phyloP scores from a whole-genome alignment of 73 alveolate genomes.

The Diophrys sp. region DNA sequence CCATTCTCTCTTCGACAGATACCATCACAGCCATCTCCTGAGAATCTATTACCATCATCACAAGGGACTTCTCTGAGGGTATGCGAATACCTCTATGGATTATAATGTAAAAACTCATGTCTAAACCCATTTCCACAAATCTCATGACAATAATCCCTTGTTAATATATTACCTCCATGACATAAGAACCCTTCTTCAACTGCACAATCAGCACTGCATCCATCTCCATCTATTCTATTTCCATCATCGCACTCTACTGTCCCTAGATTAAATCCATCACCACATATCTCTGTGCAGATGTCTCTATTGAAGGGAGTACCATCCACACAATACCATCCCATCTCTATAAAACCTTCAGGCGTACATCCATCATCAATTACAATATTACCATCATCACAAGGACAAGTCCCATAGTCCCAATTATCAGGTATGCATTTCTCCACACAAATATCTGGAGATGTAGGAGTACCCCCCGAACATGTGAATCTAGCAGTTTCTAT shows the following conservation, averaged over 20 bases:
- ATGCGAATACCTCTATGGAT: constrained; percentile 14
- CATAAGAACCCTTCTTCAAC: constrained; percentile 36
- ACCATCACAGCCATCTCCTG: constrained; percentile 52
- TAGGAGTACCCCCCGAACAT: constrained; percentile 6
- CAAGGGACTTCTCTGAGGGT: constrained; percentile 19
- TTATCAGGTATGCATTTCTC: neutral
- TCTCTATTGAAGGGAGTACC: constrained; percentile 26
- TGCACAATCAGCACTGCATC: constrained; percentile 26
- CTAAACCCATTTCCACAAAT: constrained; percentile 37
- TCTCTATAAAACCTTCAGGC: constrained; percentile 14
- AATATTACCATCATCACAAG: constrained; percentile 17
- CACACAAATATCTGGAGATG: constrained; percentile 7
- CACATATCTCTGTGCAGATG: constrained; percentile 51
- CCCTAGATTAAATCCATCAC: constrained; percentile 44
- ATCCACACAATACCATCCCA: constrained; percentile 27
- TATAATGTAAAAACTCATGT: neutral
- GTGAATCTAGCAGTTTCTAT: constrained; percentile 16
- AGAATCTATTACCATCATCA: constrained; percentile 44
- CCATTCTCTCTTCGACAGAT: constrained; percentile 38
- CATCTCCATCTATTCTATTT: constrained; percentile 42
- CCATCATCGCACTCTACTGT: constrained; percentile 51
- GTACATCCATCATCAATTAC: constrained; percentile 13
- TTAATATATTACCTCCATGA: constrained; percentile 10
- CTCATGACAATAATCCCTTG: constrained; percentile 35
- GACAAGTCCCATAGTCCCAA: constrained; percentile 18